Evolutionary conservation across 2,329 filamentous ascomycete species (phyloP), one percentile per base, ranked within the genome.

Genomic region (Pseudogymnoascus sp.): DNA sequence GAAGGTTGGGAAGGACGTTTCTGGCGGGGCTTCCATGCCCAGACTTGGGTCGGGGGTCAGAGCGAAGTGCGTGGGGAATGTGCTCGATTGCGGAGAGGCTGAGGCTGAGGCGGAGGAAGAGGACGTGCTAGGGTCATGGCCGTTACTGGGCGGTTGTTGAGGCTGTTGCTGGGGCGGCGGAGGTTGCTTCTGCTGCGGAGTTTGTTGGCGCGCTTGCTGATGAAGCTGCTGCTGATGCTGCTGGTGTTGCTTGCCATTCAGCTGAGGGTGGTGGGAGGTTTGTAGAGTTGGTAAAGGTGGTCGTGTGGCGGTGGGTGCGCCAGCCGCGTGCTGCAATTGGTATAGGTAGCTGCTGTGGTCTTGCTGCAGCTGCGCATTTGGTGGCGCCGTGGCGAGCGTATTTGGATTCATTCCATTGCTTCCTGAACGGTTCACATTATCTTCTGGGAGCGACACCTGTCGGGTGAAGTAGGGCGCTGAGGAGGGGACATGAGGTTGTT

Each of bases 1-100:
- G 26, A 88, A 77, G 1, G 84, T 87, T 1, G 84, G 80, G 67
- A 84, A 88, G 68, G 82, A 86, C 6, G 85, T 85, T 69, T 87
- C 83, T 1, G 85, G 85, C 3, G 85, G 85, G 14, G 72, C 65
- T 10, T 37, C 33, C 44, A 63, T 59, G 19, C 31, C 35, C 8
- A 60, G 16, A 37, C 13, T 53, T n/a, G 50, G 38, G 16, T 53
- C 47, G 29, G 61, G 29, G 3, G 33, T 61, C 3, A 50, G n/a
- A 16, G 61, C 37, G 5, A 53, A 62, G n/a, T 38, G 59, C 16
- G 40, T 44, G 2, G 37, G 37, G n/a, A 47, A 60, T n/a, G 31
- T 60, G 26, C 61, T 35, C 1, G 38, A 61, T 24, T 38, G 61
- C 21, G 35, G 61, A 14, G 44, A 37, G 11, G 44, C 61, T 3